phyloP scores from a whole-genome alignment of 176 grass and related monocot species.

The Luzula sylvatica region DNA sequence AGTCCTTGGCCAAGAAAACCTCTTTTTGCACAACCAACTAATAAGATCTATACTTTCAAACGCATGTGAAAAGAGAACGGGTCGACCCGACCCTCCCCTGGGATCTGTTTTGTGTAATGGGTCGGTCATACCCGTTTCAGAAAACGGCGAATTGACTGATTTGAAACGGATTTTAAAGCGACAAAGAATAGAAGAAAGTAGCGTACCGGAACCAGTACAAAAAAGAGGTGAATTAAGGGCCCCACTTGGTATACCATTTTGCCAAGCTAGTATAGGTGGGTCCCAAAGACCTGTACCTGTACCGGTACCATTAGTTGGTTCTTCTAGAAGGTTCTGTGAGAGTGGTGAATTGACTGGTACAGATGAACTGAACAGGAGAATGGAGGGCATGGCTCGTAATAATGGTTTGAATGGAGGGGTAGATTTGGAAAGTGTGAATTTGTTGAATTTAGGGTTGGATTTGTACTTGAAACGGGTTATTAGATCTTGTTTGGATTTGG shows the following conservation, averaged over 20 bases:
- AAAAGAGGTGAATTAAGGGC: constrained; percentile 32
- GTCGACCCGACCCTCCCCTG: constrained; percentile 25
- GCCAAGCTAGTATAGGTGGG: constrained; percentile 46
- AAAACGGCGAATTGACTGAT: constrained; percentile 38
- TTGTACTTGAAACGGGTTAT: constrained; percentile 65
- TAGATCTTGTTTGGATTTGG: constrained; percentile 60
- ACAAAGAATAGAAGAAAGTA: constrained; percentile 12
- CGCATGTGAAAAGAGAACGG: constrained; percentile 34
- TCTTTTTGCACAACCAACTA: constrained; percentile 63
- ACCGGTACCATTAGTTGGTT: constrained; percentile 14
- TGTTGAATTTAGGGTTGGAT: constrained; percentile 77
- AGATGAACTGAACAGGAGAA: constrained; percentile 38
- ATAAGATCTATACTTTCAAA: constrained; percentile 55
- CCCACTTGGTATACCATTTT: constrained; percentile 70
- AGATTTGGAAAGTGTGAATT: constrained; percentile 52
- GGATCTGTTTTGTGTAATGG: constrained; percentile 41
- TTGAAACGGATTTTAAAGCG: constrained; percentile 57
- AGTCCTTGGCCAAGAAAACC: constrained; percentile 45
- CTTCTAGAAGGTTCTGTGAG: constrained; percentile 41
- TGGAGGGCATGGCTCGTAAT: constrained; percentile 66
- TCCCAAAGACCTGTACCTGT: constrained; percentile 22
- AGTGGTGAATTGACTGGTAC: constrained; percentile 28
- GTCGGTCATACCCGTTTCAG: constrained; percentile 21
- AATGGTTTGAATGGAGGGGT: constrained; percentile 46
- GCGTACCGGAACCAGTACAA: neutral